Evolutionary conservation across 2,329 filamentous ascomycete genomes (phyloP), one percentile per base, ranked within the genome.

Genomic region (Penicillium sp.): DNA sequence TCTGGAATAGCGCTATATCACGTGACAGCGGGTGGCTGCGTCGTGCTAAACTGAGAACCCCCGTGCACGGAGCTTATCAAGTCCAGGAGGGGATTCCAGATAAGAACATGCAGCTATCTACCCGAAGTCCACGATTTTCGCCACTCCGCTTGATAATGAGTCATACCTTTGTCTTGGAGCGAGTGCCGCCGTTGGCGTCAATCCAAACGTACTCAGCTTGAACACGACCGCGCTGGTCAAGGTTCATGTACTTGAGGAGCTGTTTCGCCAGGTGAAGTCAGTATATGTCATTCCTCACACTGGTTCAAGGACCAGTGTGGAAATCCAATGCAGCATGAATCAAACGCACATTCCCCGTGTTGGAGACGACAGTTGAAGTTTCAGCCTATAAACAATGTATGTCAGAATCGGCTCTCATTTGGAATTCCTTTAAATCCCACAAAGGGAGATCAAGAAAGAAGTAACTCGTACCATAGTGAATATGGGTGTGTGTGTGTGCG

Each of bases 181-280:
- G 90, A 64, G 88, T 81, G 67, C 87, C 86, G 71, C 91, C 90
- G 59, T 77, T 75, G 59, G 87, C 80, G 69, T 96, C 91, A 71
- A 96, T 87, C 92, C 92, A 96, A 80, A 96, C 84, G 77, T 96
- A 96, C 78, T 96, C 92, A 69, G 90, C 92, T 75, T 95, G 93
- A 70, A 95, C 80, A 64, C 77, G 78, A 72, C 90, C 91, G 73
- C 87, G 88, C 79, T 97, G 92, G 72, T 90, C 86, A 66, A 97
- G 88, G 68, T 80, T 79, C 76, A 93, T 83, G 81, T 92, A 97
- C 77, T 96, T 96, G 74, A 86, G 78, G 73, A 96, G 84, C 89
- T 95, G 74, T 65, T 55, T 59, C 61, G 57, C 53, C 47, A 58
- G 34, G 58, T 51, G 55, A 58, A 63, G 63, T 77, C 68, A 74